Evolutionary conservation across 495 filamentous ascomycete genomes (phyloP).

Genomic region (Apiosordaria backusii): DNA sequence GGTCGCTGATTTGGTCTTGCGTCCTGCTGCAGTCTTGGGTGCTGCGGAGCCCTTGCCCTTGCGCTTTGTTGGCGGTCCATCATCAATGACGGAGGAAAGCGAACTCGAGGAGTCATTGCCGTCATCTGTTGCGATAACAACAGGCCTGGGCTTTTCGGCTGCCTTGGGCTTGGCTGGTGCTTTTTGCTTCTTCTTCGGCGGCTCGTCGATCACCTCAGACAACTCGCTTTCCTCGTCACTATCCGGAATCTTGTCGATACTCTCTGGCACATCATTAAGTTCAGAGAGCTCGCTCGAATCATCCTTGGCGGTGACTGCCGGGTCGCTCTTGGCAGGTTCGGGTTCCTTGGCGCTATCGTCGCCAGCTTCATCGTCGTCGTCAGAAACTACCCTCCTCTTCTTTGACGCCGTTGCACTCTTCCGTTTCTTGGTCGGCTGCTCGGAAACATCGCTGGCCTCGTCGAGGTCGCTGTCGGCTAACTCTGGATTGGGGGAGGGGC

Average conservation of each 20-base stretch:
- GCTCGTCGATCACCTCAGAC: constrained; percentile 66
- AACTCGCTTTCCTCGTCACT: constrained; percentile 73
- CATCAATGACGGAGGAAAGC: constrained; percentile 65
- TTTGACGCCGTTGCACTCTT: constrained; percentile 33
- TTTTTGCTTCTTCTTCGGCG: constrained; percentile 30
- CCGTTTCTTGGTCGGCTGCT: constrained; percentile 28
- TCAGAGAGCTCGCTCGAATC: constrained; percentile 36
- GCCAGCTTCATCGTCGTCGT: constrained; percentile 35
- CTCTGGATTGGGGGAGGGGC: constrained; percentile 26
- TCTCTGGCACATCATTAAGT: constrained; percentile 23
- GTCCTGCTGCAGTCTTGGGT: constrained; percentile 24
- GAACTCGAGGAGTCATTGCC: constrained; percentile 59
- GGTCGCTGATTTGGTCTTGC: constrained; percentile 26
- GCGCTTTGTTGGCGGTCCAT: constrained; percentile 23
- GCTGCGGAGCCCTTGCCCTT: constrained; percentile 28
- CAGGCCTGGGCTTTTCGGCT: constrained; percentile 1
- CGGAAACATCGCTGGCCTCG: constrained; percentile 1
- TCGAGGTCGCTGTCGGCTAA: constrained; percentile 23
- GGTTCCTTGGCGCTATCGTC: constrained; percentile 22
- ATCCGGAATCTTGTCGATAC: constrained; percentile 21
- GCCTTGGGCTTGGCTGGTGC: constrained; percentile 25
- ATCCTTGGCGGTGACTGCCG: constrained; percentile 8
- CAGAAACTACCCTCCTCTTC: constrained; percentile 33
- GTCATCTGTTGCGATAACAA: constrained; percentile 25
- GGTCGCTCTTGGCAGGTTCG: constrained; percentile 10